Percentiles rank a stretch among this genome's conserved stretches.
Conservation (phyloP, 2,329 filamentous ascomycete genomes). For the Neoarthrinium moseri region DNA sequence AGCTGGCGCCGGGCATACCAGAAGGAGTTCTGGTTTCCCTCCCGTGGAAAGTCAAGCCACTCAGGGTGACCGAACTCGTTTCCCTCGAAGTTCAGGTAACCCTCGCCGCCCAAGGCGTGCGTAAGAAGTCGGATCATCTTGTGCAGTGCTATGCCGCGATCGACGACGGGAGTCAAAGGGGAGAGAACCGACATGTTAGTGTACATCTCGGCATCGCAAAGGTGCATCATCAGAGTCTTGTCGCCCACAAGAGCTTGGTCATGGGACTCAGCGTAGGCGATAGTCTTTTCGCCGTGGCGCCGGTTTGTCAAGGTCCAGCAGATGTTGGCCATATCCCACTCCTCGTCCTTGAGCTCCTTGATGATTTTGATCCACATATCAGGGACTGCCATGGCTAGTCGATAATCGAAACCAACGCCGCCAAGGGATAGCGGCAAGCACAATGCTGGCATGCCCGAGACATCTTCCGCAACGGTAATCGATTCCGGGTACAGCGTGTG, state of each 20-base stretch:
- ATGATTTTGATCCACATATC: slow-evolving; percentile 99
- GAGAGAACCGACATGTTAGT: slow-evolving; percentile 91
- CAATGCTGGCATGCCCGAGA: slow-evolving; percentile 97
- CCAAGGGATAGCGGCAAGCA: slow-evolving; percentile 83
- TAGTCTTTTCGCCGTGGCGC: slow-evolving; percentile 94
- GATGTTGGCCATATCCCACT: slow-evolving; percentile 88
- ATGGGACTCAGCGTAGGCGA: slow-evolving; percentile 95
- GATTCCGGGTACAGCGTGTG: slow-evolving; percentile 83
- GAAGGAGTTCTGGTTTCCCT: slow-evolving; percentile 89
- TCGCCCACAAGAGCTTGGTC: slow-evolving; percentile 97
- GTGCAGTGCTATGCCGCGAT: slow-evolving; percentile 88
- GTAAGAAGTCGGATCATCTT: slow-evolving; percentile 97
- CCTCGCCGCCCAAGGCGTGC: slow-evolving; percentile 88
- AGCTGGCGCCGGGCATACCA: slow-evolving; percentile 93
- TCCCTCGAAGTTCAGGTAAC: slow-evolving; percentile 97
- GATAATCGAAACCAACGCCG: slow-evolving; percentile 95
- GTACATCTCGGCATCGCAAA: slow-evolving; percentile 96
- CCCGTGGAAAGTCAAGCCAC: slow-evolving; percentile 97
- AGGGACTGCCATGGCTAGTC: slow-evolving; percentile 94
- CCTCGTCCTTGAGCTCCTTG: slow-evolving; percentile 86
- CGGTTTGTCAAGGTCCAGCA: slow-evolving; percentile 88
- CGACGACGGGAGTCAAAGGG: slow-evolving; percentile 82
- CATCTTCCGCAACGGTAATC: slow-evolving; percentile 95
- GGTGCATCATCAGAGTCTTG: slow-evolving; percentile 96
- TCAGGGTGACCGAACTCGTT: slow-evolving; percentile 99